Conservation (phyloP, 2,329 filamentous ascomycete species). For the Fusarium kyushuense region DNA sequence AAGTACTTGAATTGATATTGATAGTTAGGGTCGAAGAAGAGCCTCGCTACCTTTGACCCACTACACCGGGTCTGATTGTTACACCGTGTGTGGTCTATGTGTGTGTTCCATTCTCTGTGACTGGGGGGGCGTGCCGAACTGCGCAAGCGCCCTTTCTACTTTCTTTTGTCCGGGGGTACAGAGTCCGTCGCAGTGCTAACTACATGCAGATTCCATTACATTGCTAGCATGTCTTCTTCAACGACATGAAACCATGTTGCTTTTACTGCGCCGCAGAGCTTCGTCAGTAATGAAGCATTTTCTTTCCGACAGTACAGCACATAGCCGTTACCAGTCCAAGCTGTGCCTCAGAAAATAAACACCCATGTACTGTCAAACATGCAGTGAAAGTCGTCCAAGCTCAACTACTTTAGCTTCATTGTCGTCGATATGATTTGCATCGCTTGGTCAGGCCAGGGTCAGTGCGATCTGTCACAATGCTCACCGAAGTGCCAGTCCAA, state of each 20-base stretch:
- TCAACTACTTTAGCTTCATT: background rate
- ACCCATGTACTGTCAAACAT: background rate
- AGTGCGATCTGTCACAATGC: slow-evolving; percentile 3
- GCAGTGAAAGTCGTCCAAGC: slow-evolving; percentile 1
- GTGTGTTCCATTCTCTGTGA: slow-evolving; percentile 32
- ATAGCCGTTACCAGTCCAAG: background rate
- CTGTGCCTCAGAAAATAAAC: background rate
- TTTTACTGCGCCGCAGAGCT: slow-evolving; percentile 29
- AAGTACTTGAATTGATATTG: background rate
- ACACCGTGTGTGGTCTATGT: slow-evolving; percentile 41
- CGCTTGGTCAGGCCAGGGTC: slow-evolving; percentile 18
- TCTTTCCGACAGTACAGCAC: slow-evolving; percentile 1
- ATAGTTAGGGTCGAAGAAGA: slow-evolving; percentile 16
- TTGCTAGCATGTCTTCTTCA: slow-evolving; percentile 38
- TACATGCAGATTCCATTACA: slow-evolving; percentile 39
- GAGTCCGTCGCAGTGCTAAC: slow-evolving; percentile 36
- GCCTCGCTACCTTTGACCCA: slow-evolving; percentile 40
- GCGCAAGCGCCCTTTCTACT: slow-evolving; percentile 30
- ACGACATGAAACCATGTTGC: slow-evolving; percentile 37
- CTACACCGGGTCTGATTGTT: slow-evolving; percentile 45
- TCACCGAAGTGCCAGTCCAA: slow-evolving; percentile 26
- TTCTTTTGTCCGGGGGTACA: slow-evolving; percentile 18
- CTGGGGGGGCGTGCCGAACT: slow-evolving; percentile 27
- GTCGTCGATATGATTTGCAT: slow-evolving; percentile 4
- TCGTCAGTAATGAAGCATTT: background rate